Evolutionary conservation across 352 stramenopile genomes (phyloP), one percentile per base, ranked within the genome.

Genomic region (Blastocystis sp.): DNA sequence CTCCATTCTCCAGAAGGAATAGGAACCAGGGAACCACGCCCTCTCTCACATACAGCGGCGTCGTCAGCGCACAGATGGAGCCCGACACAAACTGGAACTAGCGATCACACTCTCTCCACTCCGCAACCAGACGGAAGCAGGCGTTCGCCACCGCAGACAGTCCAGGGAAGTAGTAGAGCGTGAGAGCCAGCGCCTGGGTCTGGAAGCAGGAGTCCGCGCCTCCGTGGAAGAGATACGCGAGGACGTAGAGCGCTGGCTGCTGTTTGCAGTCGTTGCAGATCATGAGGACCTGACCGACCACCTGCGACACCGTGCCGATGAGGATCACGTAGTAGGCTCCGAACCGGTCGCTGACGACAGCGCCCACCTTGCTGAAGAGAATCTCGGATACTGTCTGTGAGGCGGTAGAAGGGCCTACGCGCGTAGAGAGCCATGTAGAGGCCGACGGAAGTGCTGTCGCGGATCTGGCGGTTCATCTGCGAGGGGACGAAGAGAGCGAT

Each of bases 31-130:
- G 40, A 6, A 81, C 69, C 36, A 44, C 48, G 0, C 48, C 69
- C 21, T 64, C 53, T 4, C 29, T 63, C 27, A 81, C 40, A 64
- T 81, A 81, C 32, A 81, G 69, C 27, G 69, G 69, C 4, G 69
- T 81, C 0, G 69, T 81, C 36, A 81, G 16, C 24, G 24, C 42
- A 40, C 69, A 81, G 34, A 81, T 51, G 16, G 69, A 40, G 0
- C 69, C 69, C 32, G 69, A 81, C 24, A 81, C 27, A 51, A 81
- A 81, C 36, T 81, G 69, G 34, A 72, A 72, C 61, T 72, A 72
- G 11, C 4, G 11, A 9, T 72, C 32, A 72, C 36, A 3, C 29
- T 0, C 40, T 4, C 1, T 32, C 0, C 42, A 18, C 14, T 48
- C 3, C n/a, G 4, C 4, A 65, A 44, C 48, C 36, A 81, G 24